A percentile compares a stretch with the other conserved stretches of the same genome.
Conservation (phyloP, 1,139 yeast species). For the Sugiyamaella novakii region DNA sequence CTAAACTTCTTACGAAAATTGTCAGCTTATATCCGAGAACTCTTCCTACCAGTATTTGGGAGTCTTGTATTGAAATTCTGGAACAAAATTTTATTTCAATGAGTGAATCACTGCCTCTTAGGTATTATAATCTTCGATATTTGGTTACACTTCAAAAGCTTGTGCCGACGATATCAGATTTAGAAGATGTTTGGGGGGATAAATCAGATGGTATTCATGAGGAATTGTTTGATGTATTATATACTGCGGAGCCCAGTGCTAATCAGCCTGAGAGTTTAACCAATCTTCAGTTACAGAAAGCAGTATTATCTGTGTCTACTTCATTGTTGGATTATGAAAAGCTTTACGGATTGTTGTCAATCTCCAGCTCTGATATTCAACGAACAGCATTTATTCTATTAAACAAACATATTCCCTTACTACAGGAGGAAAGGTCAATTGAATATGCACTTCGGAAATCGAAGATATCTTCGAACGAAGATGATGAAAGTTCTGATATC, state of each 20-base stretch:
- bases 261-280: constrained; percentile 20
- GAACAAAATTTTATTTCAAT: constrained; percentile 42
- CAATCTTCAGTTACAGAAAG: constrained; percentile 25
- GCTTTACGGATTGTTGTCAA: constrained; percentile 36
- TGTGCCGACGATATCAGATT: constrained; percentile 37
- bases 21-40: constrained; percentile 37
- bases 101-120: constrained; percentile 46
- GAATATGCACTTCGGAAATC: constrained; percentile 38
- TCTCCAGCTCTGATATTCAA: constrained; percentile 42
- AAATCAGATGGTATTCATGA: constrained; percentile 38
- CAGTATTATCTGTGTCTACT: constrained; percentile 25
- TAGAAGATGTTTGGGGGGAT: constrained; percentile 42
- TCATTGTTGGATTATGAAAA: constrained; percentile 41
- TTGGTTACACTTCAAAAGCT: constrained; percentile 42
- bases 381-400: constrained; percentile 47
- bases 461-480: constrained; percentile 31
- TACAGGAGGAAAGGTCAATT: constrained; percentile 43
- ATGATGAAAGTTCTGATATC: constrained; percentile 24
- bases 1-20: constrained; percentile 52
- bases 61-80: constrained; percentile 28
- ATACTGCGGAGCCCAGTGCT: constrained; percentile 2
- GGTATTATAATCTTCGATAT: constrained; percentile 53
- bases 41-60: constrained; percentile 32
- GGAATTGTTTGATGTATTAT: constrained; percentile 43
- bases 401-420: constrained; percentile 44